These are phyloP conservation scores for Mycena maculata DNA, from an alignment of 768 basidiomycete species.

Conservation along the genomic window DNA sequence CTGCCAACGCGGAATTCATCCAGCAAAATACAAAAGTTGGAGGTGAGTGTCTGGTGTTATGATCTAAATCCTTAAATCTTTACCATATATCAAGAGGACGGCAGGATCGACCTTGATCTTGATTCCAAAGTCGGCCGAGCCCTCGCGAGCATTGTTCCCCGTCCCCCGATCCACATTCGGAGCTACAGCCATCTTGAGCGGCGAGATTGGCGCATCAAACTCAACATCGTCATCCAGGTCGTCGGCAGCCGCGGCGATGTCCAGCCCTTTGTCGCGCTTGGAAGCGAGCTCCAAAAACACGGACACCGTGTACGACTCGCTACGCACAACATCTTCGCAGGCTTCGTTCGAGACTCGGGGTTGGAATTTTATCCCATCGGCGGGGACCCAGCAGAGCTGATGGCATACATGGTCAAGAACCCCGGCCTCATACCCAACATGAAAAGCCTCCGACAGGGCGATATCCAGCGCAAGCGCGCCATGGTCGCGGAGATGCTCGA, in stretches of 20 bases:
- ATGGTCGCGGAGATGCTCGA: slow-evolving; percentile 58
- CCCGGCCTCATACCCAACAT: slow-evolving; percentile 58
- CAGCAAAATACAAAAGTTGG: slow-evolving; percentile 5
- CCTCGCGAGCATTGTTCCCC: slow-evolving; percentile 22
- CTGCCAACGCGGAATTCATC: background rate
- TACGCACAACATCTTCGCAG: slow-evolving; percentile 56
- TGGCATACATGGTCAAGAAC: slow-evolving; percentile 64
- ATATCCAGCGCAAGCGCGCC: slow-evolving; percentile 54
- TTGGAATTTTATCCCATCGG: slow-evolving; percentile 59
- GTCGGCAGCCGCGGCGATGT: slow-evolving; percentile 52
- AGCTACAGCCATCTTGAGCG: slow-evolving; percentile 1
- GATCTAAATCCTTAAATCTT: background rate
- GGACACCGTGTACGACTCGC: slow-evolving; percentile 58
- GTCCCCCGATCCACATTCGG: slow-evolving; percentile 12
- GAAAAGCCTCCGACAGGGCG: slow-evolving; percentile 53
- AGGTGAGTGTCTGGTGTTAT: slow-evolving; percentile 8
- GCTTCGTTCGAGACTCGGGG: slow-evolving; percentile 50
- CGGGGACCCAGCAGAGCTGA: slow-evolving; percentile 57
- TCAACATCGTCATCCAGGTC: slow-evolving; percentile 35
- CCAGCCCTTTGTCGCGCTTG: slow-evolving; percentile 59
- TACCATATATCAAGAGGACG: slow-evolving; percentile 11
- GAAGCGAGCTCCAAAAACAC: slow-evolving; percentile 46
- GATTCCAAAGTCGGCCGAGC: slow-evolving; percentile 25
- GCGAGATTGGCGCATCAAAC: slow-evolving; percentile 25
- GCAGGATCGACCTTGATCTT: slow-evolving; percentile 27